phyloP scores from a whole-genome alignment of 176 grass and related monocot genomes.

The Carex littledalei region DNA sequence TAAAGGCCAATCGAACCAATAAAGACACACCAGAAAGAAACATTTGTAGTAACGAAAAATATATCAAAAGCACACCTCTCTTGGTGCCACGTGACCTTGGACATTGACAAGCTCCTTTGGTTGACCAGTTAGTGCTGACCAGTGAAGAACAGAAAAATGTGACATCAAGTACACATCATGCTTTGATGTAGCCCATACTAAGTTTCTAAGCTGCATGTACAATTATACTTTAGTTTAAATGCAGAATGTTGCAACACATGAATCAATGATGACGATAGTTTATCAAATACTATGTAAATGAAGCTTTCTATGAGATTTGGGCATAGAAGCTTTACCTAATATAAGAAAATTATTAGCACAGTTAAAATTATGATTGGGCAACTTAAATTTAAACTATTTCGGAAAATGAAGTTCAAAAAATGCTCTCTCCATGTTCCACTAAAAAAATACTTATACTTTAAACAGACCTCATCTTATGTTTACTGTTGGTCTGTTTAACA shows the following conservation, averaged over 20 bases:
- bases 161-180: slow-evolving; percentile 64
- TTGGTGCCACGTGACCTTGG: slow-evolving; percentile 64
- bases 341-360: not conserved
- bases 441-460: not conserved
- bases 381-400: no score
- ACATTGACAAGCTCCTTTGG: slow-evolving; percentile 69
- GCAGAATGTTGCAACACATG: not conserved
- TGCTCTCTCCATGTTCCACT: not conserved
- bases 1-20: not conserved
- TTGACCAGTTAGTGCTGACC: slow-evolving; percentile 53
- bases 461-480: not conserved
- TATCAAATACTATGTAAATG: not conserved
- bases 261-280: not conserved
- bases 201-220: slow-evolving; percentile 63
- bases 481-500: no score
- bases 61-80: slow-evolving; percentile 31
- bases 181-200: slow-evolving; percentile 85
- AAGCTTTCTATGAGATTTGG: not conserved
- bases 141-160: slow-evolving; percentile 58
- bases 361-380: not conserved
- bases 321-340: not conserved
- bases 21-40: not conserved
- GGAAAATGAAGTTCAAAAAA: not conserved
- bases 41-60: not conserved
- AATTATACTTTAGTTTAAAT: slow-evolving; percentile 14